Evolutionary conservation across 768 basidiomycete species (phyloP).

Genomic region (Tricholoma flavovirens): DNA sequence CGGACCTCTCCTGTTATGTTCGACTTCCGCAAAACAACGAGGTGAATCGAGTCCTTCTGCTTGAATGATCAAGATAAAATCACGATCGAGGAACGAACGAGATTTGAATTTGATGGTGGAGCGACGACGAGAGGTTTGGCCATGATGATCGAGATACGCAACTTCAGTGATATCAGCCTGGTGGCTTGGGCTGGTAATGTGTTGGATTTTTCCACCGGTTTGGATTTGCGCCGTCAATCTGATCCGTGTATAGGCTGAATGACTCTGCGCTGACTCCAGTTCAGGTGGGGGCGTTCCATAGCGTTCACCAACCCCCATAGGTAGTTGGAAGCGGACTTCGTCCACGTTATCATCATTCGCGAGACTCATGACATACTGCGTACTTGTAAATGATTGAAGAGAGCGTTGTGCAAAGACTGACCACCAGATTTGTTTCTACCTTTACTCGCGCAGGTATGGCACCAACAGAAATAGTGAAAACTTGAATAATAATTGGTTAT

Average conservation of each 20-base stretch:
- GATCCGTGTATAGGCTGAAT: constrained; percentile 29
- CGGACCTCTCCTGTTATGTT: constrained; percentile 14
- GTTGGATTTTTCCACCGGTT: constrained; percentile 38
- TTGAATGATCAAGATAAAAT: constrained; percentile 47
- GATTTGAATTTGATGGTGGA: constrained; percentile 37
- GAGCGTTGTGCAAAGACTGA: constrained; percentile 19
- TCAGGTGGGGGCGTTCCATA: constrained; percentile 44
- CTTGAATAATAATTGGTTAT: constrained; percentile 23
- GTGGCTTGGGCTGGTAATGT: constrained; percentile 42
- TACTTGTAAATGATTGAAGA: background rate
- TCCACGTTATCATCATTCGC: constrained; percentile 43
- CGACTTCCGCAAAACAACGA: constrained; percentile 49
- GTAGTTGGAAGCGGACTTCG: constrained; percentile 49
- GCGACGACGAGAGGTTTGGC: constrained; percentile 33
- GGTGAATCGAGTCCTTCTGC: constrained; percentile 47
- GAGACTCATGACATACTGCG: constrained; percentile 49
- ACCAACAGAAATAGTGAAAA: constrained; percentile 55
- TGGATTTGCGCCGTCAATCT: constrained; percentile 41
- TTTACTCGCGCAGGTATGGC: constrained; percentile 38
- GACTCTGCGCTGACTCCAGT: constrained; percentile 26
- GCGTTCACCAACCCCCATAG: constrained; percentile 43
- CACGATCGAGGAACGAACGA: constrained; percentile 33
- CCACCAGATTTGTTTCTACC: constrained; percentile 37
- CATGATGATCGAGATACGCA: constrained; percentile 29
- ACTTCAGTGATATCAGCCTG: constrained; percentile 22